Conservation (phyloP, 2,329 filamentous ascomycete genomes). For the Stagonosporopsis tanaceti region DNA sequence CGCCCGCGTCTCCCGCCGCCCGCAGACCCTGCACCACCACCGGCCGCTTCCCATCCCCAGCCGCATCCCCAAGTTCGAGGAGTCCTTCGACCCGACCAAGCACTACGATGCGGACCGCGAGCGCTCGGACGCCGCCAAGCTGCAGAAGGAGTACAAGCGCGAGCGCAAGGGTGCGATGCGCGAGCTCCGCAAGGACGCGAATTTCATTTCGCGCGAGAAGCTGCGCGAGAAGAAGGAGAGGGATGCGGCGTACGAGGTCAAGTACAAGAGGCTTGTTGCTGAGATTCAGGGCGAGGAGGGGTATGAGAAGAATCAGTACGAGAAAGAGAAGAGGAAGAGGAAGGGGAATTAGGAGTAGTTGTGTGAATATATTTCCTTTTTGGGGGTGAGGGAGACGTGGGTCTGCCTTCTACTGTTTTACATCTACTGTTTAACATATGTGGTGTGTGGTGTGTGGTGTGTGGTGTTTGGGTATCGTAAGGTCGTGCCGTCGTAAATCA, state of each 20-base stretch:
- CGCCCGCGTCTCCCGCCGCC: slow-evolving; percentile 73
- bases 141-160: slow-evolving; percentile 90
- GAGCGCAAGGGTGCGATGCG: slow-evolving; percentile 95
- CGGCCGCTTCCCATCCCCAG: slow-evolving; percentile 86
- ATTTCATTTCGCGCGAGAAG: slow-evolving; percentile 90
- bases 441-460: background rate
- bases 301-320: slow-evolving; percentile 84
- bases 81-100: slow-evolving; percentile 90
- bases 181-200: slow-evolving; percentile 93
- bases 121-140: slow-evolving; percentile 81
- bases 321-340: slow-evolving; percentile 80
- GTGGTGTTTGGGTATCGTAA: slow-evolving; percentile 16
- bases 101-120: slow-evolving; percentile 97
- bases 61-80: slow-evolving; percentile 93
- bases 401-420: background rate
- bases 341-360: slow-evolving; percentile 53
- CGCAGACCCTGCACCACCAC: slow-evolving; percentile 89
- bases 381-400: background rate
- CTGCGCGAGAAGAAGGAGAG: slow-evolving; percentile 90
- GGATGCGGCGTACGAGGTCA: slow-evolving; percentile 94
- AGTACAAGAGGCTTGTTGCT: slow-evolving; percentile 88
- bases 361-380: background rate
- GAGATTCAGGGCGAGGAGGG: slow-evolving; percentile 97
- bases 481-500: slow-evolving; percentile 17
- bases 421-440: background rate